Evolutionary conservation across 1,139 yeast genomes (phyloP).

Genomic region (Zygosaccharomyces sapae): DNA sequence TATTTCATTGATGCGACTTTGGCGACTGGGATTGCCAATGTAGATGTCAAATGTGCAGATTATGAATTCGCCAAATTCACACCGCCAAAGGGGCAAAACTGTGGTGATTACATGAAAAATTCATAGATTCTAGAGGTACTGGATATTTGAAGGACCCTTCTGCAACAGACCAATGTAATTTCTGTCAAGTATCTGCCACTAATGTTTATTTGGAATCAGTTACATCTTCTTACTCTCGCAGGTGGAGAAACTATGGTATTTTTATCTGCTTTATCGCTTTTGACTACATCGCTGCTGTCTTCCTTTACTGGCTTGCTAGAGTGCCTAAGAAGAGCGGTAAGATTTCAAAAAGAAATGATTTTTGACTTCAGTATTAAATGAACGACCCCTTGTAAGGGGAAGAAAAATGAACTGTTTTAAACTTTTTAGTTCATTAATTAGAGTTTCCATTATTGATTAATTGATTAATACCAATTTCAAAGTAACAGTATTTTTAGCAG

Average conservation of each 20-base stretch:
- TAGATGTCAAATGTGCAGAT: slow-evolving; percentile 45
- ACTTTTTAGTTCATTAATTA: too few relatives aligned
- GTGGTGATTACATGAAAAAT: slow-evolving; percentile 51
- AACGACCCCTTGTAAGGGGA: background rate
- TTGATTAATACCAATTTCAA: too few relatives aligned
- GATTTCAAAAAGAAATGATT: slow-evolving; percentile 22
- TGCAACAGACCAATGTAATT: slow-evolving; percentile 47
- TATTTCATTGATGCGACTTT: slow-evolving; percentile 52
- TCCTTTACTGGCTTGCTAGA: slow-evolving; percentile 69
- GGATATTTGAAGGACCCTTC: slow-evolving; percentile 49
- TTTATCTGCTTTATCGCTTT: slow-evolving; percentile 42
- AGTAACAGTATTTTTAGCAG: too few relatives aligned
- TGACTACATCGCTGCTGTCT: slow-evolving; percentile 49
- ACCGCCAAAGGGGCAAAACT: slow-evolving; percentile 49
- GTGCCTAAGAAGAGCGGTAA: slow-evolving; percentile 49
- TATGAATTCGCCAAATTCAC: slow-evolving; percentile 45
- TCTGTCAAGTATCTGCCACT: slow-evolving; percentile 49
- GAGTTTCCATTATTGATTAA: too few relatives aligned
- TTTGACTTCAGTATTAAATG: background rate
- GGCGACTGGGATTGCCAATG: slow-evolving; percentile 51
- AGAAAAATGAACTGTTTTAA: too few relatives aligned
- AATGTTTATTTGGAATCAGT: slow-evolving; percentile 47
- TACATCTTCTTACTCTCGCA: slow-evolving; percentile 43
- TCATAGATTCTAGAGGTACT: slow-evolving; percentile 46
- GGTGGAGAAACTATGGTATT: slow-evolving; percentile 71